A percentile compares a stretch with the other conserved stretches of the same genome.
These are phyloP conservation scores for Voacanga thouarsii DNA, from an alignment of 257 asterid genomes.

Conservation along the genomic window DNA sequence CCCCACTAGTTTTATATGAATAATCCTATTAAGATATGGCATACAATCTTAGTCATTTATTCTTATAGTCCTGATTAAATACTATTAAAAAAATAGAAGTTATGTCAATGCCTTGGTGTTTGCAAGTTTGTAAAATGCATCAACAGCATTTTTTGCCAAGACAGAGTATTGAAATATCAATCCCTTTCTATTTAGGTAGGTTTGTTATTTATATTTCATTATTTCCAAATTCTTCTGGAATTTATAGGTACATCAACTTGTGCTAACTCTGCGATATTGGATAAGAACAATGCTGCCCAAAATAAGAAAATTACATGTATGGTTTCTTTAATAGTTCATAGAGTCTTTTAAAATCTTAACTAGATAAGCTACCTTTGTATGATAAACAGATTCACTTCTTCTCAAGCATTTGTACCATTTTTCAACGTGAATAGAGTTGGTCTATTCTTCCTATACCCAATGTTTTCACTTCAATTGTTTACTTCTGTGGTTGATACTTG, in stretches of 20 bases:
- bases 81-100: no score
- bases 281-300: constrained; percentile 78
- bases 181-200: no score
- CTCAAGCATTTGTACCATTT: background rate
- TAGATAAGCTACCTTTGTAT: background rate
- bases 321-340: constrained; percentile 18
- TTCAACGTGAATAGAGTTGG: background rate
- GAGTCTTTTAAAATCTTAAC: background rate
- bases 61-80: no score
- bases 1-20: no score
- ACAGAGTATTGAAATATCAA: no score
- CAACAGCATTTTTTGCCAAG: no score
- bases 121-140: no score
- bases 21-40: no score
- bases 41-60: no score
- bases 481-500: background rate
- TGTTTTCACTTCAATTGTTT: background rate
- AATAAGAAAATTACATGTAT: constrained; percentile 69
- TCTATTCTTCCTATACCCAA: background rate
- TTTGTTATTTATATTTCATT: background rate
- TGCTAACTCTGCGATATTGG: constrained; percentile 66
- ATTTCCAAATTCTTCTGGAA: constrained; percentile 10
- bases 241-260: constrained; percentile 63
- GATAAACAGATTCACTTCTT: background rate
- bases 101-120: no score